Evolutionary conservation across 306 rosid species (phyloP), one percentile per base, ranked within the genome.

Genomic region (Prunus davidiana): DNA sequence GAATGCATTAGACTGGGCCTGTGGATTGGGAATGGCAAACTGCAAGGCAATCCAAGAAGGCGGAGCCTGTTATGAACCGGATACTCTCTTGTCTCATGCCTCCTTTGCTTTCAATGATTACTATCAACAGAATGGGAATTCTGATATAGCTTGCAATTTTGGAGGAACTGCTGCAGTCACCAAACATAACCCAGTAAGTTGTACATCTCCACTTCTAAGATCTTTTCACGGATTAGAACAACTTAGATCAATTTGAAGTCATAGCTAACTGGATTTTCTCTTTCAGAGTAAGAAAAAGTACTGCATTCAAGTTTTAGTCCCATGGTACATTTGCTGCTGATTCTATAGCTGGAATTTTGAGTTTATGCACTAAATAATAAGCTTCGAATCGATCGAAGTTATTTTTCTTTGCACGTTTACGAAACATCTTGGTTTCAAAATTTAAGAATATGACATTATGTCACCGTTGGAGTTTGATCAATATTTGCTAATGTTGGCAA

Each of bases 1-100:
- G 88, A 92, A 87, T 75, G 98, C 99, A 20, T 82, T 95, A 50
- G 98, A 95, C 30, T 95, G 99, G 99, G 99, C 98, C 24, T 95
- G 99, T 56, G 98, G 97, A 13, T 88, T 91, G 22, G 99, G 98
- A 60, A 84, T 67, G 85, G 81, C 93, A 0, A 87, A 92, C 74
- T 95, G 99, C 79, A 79, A 22, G 30, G 78, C 90, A 62, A 91
- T 92, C 15, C 97, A 89, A 66, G 73, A 85, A 1, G 96, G 85
- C 0, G 93, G 90, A 10, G 34, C 83, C 0, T 95, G 99, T 69
- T 95, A 22, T 52, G 69, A 95, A 32, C 99, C 98, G 2, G 83
- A 95, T 76, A 92, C 96, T 1, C 87, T 95, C 0, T 19, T 92
- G 32, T 90, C 99, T 76, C 99, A 92, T 91, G 97, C 99, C 5